These are phyloP conservation scores for Dorcoceras hygrometricum DNA, from an alignment of 257 asterid genomes.

Conservation along the genomic window DNA sequence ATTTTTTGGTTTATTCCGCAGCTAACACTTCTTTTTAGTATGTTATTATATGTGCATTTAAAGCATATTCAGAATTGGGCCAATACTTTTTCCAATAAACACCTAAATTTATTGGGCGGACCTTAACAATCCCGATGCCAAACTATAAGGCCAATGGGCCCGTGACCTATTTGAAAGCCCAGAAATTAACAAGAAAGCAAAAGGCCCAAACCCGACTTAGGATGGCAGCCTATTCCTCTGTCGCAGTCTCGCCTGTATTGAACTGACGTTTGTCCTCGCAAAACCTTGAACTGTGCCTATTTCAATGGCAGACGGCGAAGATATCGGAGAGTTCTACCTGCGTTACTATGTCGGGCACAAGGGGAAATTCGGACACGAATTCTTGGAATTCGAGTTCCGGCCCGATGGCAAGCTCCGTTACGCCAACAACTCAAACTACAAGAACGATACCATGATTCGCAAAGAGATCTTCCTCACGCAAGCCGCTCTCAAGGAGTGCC, in stretches of 20 bases:
- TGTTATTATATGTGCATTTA: no score
- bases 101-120: no score
- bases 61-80: no score
- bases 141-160: neutral
- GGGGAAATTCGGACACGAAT: constrained; percentile 96
- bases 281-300: neutral
- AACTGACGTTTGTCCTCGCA: neutral
- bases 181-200: neutral
- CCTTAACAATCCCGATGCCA: no score
- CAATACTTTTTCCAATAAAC: no score
- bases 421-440: constrained; percentile 95
- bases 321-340: constrained; percentile 70
- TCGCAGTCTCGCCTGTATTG: no score
- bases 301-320: neutral
- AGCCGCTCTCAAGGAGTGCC: constrained; percentile 88
- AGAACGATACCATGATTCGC: constrained; percentile 97
- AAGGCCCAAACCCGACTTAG: neutral
- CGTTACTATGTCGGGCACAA: constrained; percentile 94
- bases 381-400: constrained; percentile 84
- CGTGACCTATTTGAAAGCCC: neutral
- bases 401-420: constrained; percentile 96
- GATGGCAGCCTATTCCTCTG: no score
- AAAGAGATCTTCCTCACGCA: constrained; percentile 91
- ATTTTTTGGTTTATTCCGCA: no score
- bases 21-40: no score